Conservation (phyloP, 2,329 filamentous ascomycete genomes). For the Arthroderma sp. region DNA sequence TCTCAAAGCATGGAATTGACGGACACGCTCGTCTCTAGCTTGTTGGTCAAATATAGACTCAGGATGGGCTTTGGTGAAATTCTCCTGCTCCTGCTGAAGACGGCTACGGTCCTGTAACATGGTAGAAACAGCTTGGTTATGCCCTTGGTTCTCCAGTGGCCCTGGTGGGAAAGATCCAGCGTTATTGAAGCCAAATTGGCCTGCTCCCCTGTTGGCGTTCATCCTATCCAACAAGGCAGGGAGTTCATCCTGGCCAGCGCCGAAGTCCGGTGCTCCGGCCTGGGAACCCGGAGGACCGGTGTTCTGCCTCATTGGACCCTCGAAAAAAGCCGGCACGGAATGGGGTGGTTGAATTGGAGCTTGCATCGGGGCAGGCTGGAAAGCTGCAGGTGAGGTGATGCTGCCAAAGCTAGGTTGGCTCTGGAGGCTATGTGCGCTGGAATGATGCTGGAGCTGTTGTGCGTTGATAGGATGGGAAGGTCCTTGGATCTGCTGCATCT, state of each 20-base stretch:
- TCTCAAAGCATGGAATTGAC: slow-evolving; percentile 70
- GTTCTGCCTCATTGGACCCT: slow-evolving; percentile 41
- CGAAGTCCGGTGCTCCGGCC: slow-evolving; percentile 37
- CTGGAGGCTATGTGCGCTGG: slow-evolving; percentile 87
- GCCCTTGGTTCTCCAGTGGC: slow-evolving; percentile 32
- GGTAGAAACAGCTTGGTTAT: slow-evolving; percentile 46
- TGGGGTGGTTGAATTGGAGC: slow-evolving; percentile 47
- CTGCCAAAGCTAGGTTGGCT: slow-evolving; percentile 95
- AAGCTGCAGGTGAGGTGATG: slow-evolving; percentile 73
- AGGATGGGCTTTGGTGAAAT: slow-evolving; percentile 37
- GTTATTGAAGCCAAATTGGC: slow-evolving; percentile 36
- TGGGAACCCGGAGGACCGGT: slow-evolving; percentile 24
- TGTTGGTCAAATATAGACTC: slow-evolving; percentile 40
- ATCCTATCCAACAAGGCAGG: slow-evolving; percentile 53
- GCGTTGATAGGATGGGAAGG: slow-evolving; percentile 41
- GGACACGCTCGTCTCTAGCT: slow-evolving; percentile 54
- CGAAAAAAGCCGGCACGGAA: slow-evolving; percentile 57
- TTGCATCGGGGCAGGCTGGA: slow-evolving; percentile 49
- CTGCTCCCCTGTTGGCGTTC: slow-evolving; percentile 40
- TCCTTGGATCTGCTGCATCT: slow-evolving; percentile 56
- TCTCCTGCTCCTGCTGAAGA: slow-evolving; percentile 50
- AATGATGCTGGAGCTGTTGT: slow-evolving; percentile 75
- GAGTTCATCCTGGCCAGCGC: slow-evolving; percentile 60
- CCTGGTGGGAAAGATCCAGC: slow-evolving; percentile 34
- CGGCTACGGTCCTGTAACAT: slow-evolving; percentile 51